Conservation (phyloP, 495 filamentous ascomycete genomes). For the Tuber magnatum region DNA sequence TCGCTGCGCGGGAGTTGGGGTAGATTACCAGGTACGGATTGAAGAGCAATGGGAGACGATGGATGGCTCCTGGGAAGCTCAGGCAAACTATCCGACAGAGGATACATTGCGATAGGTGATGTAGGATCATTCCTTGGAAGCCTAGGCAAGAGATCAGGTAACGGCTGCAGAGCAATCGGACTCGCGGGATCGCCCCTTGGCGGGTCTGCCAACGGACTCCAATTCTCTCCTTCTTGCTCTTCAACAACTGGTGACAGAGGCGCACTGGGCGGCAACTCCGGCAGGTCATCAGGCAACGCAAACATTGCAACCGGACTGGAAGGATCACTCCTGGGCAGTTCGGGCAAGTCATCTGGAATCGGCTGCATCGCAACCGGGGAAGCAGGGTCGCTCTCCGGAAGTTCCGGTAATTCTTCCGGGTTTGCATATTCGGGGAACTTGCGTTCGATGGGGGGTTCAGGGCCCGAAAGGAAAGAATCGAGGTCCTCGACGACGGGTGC, state of each 20-base stretch:
- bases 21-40: conserved; percentile 8
- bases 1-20: conserved; percentile 26
- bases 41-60: conserved; percentile 3
- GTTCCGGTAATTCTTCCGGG: background rate
- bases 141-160: conserved; percentile 12
- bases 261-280: conserved; percentile 15
- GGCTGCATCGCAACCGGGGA: conserved; percentile 7
- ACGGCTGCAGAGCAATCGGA: background rate
- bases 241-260: background rate
- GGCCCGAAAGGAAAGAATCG: background rate
- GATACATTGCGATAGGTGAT: background rate
- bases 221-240: background rate
- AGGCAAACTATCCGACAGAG: background rate
- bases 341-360: conserved; percentile 13
- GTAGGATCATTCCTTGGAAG: conserved; percentile 11
- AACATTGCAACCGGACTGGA: conserved; percentile 13
- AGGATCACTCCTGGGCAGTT: conserved; percentile 23
- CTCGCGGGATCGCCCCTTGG: conserved; percentile 18
- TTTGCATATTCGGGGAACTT: background rate
- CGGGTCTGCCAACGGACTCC: conserved; percentile 7
- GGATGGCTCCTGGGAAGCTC: background rate
- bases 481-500: background rate
- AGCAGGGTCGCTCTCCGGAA: background rate
- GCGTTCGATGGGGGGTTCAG: background rate
- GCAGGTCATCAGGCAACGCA: conserved; percentile 7